Percentiles rank a stretch among this genome's conserved stretches.
Evolutionary conservation across 1,284 basidiomycete genomes (phyloP).

Genomic region (Boletus albobrunnescens): DNA sequence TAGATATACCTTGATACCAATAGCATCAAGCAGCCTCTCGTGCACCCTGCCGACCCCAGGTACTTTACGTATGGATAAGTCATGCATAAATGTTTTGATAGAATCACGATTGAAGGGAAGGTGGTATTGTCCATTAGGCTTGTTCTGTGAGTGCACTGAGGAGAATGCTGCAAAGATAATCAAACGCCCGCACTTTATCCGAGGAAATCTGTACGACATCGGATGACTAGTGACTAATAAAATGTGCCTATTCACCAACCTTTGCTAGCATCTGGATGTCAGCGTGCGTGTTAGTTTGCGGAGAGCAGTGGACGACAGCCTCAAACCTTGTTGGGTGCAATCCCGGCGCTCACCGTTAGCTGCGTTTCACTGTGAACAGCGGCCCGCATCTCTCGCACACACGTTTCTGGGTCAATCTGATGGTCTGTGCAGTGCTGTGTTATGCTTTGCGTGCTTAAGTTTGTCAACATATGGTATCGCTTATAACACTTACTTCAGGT

Average conservation of each 20-base stretch:
- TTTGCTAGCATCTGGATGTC: slow-evolving; percentile 68
- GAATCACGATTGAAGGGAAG: slow-evolving; percentile 63
- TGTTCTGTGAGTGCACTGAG: slow-evolving; percentile 56
- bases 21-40: slow-evolving; percentile 79
- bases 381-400: slow-evolving; percentile 74
- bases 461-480: neutral
- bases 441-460: slow-evolving; percentile 46
- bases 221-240: slow-evolving; percentile 1
- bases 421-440: slow-evolving; percentile 73
- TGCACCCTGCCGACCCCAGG: slow-evolving; percentile 87
- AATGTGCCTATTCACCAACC: slow-evolving; percentile 36
- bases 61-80: slow-evolving; percentile 76
- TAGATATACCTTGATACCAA: slow-evolving; percentile 70
- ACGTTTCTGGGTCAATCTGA: slow-evolving; percentile 62
- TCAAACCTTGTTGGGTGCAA: slow-evolving; percentile 79
- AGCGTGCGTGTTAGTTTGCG: slow-evolving; percentile 17
- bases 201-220: slow-evolving; percentile 75
- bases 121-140: slow-evolving; percentile 88
- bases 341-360: slow-evolving; percentile 91
- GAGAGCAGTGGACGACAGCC: slow-evolving; percentile 1
- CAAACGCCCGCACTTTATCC: slow-evolving; percentile 57
- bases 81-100: slow-evolving; percentile 71
- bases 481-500: slow-evolving; percentile 66
- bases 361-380: slow-evolving; percentile 72
- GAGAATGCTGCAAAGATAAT: neutral